Percentiles rank a stretch among this genome's conserved stretches.
These are phyloP conservation scores for Amanita jacksonii DNA, from an alignment of 768 basidiomycete genomes.

Conservation along the genomic window DNA sequence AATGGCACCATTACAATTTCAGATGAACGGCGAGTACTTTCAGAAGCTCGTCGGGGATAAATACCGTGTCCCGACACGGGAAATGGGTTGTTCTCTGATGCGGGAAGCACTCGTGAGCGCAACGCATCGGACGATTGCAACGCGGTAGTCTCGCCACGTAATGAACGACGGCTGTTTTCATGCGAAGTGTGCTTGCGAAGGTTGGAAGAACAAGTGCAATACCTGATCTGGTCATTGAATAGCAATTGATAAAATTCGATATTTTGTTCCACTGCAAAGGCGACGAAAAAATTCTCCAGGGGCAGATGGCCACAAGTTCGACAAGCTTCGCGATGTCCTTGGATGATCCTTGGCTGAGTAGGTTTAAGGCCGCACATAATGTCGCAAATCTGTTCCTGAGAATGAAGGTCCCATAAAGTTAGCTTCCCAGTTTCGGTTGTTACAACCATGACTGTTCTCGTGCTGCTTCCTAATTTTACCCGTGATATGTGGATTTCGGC, in stretches of 20 bases:
- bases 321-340: slow-evolving; percentile 49
- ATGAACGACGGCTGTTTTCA: slow-evolving; percentile 38
- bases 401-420: slow-evolving; percentile 69
- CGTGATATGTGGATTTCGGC: slow-evolving; percentile 43
- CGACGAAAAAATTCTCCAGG: slow-evolving; percentile 53
- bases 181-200: slow-evolving; percentile 36
- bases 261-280: slow-evolving; percentile 55
- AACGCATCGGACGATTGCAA: slow-evolving; percentile 32
- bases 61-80: slow-evolving; percentile 77
- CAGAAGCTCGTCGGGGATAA: slow-evolving; percentile 63
- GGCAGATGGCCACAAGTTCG: slow-evolving; percentile 61
- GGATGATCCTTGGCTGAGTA: slow-evolving; percentile 44
- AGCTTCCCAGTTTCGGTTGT: slow-evolving; percentile 59
- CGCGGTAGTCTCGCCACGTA: slow-evolving; percentile 53
- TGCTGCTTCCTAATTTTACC: slow-evolving; percentile 39
- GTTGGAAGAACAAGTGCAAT: slow-evolving; percentile 57
- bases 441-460: slow-evolving; percentile 46
- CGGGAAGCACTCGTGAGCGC: slow-evolving; percentile 33
- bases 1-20: slow-evolving; percentile 39
- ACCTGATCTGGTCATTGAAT: slow-evolving; percentile 44
- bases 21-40: slow-evolving; percentile 37
- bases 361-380: background rate
- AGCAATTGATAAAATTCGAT: slow-evolving; percentile 60
- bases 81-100: slow-evolving; percentile 46
- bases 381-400: slow-evolving; percentile 48